Evolutionary conservation across 208 protist species (phyloP).

Genomic region (Leishmania lainsoni): DNA sequence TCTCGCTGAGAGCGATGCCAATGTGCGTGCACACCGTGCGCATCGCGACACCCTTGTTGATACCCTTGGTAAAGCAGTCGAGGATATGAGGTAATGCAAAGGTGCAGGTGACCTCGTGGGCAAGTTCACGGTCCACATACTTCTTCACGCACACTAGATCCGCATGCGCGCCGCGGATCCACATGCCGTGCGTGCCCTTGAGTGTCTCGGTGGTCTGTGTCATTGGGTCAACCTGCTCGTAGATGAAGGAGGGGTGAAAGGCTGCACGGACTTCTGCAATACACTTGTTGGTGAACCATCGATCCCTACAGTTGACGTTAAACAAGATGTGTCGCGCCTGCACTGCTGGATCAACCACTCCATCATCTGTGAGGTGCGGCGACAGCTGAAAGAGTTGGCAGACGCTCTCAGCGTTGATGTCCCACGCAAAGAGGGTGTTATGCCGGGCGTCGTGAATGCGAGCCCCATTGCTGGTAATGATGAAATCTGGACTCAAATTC

Average conservation of each 20-base stretch:
- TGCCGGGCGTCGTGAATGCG: slow-evolving; percentile 50
- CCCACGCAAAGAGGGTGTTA: slow-evolving; percentile 35
- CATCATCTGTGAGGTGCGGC: slow-evolving; percentile 14
- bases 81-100: slow-evolving; percentile 49
- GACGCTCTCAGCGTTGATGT: slow-evolving; percentile 48
- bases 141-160: slow-evolving; percentile 35
- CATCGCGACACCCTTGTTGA: slow-evolving; percentile 64
- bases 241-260: slow-evolving; percentile 44
- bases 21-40: slow-evolving; percentile 39
- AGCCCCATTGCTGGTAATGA: slow-evolving; percentile 81
- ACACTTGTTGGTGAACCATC: slow-evolving; percentile 56
- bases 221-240: slow-evolving; percentile 50
- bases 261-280: slow-evolving; percentile 30
- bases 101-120: slow-evolving; percentile 19
- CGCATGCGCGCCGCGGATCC: slow-evolving; percentile 34
- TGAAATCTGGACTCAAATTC: slow-evolving; percentile 50
- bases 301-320: slow-evolving; percentile 56
- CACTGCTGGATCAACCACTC: neutral
- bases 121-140: slow-evolving; percentile 33
- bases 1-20: slow-evolving; percentile 29
- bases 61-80: slow-evolving; percentile 35
- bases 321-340: slow-evolving; percentile 30
- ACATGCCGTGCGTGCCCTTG: slow-evolving; percentile 50
- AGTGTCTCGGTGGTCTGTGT: slow-evolving; percentile 36
- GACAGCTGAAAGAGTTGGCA: slow-evolving; percentile 49